phyloP scores from a whole-genome alignment of 1,284 basidiomycete genomes.

The Rhizoctonia solani region DNA sequence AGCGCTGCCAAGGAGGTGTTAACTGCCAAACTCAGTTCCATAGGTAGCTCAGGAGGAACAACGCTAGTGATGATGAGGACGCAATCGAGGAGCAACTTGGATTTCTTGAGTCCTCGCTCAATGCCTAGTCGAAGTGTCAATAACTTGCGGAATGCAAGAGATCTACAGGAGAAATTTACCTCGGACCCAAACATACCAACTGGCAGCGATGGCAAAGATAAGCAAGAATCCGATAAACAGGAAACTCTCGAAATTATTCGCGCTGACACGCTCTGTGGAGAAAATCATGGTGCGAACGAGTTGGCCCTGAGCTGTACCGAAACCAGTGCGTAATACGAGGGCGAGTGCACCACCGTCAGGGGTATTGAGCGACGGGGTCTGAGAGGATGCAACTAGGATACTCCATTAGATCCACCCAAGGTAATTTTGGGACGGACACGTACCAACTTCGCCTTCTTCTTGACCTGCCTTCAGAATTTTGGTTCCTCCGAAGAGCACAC shows the following conservation, averaged over 20 bases:
- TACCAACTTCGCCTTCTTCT: slow-evolving; percentile 41
- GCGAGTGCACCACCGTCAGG: slow-evolving; percentile 91
- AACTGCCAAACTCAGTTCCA: slow-evolving; percentile 94
- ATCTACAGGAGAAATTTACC: slow-evolving; percentile 53
- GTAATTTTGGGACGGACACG: background rate
- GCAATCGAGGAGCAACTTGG: slow-evolving; percentile 90
- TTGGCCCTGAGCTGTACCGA: slow-evolving; percentile 94
- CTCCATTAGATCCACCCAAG: too few relatives aligned
- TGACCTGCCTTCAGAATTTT: slow-evolving; percentile 85
- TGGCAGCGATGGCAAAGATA: slow-evolving; percentile 93
- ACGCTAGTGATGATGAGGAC: slow-evolving; percentile 94
- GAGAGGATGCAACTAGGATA: slow-evolving; percentile 13
- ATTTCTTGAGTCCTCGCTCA: slow-evolving; percentile 88
- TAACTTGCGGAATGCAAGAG: background rate
- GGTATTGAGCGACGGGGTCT: slow-evolving; percentile 48
- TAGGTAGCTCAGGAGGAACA: slow-evolving; percentile 92
- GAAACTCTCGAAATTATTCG: slow-evolving; percentile 92
- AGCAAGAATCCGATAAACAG: slow-evolving; percentile 95
- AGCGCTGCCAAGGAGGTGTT: slow-evolving; percentile 92
- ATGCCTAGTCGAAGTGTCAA: slow-evolving; percentile 58
- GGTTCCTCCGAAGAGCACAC: slow-evolving; percentile 90
- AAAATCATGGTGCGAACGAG: slow-evolving; percentile 97
- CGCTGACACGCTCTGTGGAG: slow-evolving; percentile 90
- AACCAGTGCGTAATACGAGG: slow-evolving; percentile 91
- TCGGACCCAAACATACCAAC: slow-evolving; percentile 95